Evolutionary conservation across 148 eudicot species (phyloP).

Genomic region (Rhododendron williamsianum): DNA sequence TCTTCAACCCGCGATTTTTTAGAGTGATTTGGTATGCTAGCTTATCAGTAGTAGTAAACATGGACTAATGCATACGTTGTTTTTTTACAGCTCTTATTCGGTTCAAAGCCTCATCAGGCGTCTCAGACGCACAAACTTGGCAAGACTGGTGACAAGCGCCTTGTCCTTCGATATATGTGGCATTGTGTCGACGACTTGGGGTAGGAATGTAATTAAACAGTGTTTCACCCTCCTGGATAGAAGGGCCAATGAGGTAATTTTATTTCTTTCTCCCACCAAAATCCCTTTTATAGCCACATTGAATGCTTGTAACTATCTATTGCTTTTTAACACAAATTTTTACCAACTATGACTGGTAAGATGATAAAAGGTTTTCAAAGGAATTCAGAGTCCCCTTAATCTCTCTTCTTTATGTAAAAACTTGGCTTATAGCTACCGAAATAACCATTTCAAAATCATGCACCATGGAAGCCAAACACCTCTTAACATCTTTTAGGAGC

Average conservation of each 20-base stretch:
- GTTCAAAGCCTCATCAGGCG: slow-evolving; percentile 12
- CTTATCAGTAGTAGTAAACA: background rate
- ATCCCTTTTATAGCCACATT: background rate
- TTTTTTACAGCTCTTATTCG: slow-evolving; percentile 1
- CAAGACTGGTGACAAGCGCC: background rate
- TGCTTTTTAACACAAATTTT: background rate
- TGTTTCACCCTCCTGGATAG: background rate
- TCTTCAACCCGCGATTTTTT: background rate
- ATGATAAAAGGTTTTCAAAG: background rate
- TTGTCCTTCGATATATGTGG: background rate
- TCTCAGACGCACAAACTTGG: background rate
- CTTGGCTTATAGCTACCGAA: background rate
- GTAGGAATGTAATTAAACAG: background rate
- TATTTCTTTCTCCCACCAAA: background rate
- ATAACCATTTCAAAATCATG: background rate
- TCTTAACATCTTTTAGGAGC: background rate
- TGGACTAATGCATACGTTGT: background rate
- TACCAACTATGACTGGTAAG: background rate
- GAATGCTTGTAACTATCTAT: background rate
- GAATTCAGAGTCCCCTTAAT: background rate
- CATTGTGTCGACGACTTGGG: background rate
- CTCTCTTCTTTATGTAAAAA: background rate
- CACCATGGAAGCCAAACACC: background rate
- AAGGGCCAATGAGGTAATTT: slow-evolving; percentile 4
- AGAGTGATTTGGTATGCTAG: background rate